These are phyloP conservation scores for Scedosporium minutisporum DNA, from an alignment of 2,329 filamentous ascomycete species.

Conservation along the genomic window DNA sequence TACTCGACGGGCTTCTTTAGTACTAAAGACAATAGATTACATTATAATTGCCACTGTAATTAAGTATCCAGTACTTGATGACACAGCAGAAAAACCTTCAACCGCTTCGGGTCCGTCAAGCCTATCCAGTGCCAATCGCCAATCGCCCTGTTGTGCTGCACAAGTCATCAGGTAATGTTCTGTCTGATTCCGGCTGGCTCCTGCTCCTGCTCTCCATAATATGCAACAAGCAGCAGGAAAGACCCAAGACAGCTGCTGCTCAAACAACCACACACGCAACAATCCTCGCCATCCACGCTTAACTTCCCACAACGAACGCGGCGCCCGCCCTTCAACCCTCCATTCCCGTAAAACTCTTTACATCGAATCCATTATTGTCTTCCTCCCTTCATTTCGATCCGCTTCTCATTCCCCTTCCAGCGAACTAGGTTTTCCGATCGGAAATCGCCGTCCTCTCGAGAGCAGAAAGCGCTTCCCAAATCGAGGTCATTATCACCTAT, in stretches of 20 bases:
- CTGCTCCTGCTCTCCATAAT: background rate
- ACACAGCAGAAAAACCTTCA: background rate
- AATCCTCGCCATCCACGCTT: background rate
- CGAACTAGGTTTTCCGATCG: background rate
- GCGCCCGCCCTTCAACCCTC: background rate
- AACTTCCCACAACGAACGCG: background rate
- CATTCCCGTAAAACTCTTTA: background rate
- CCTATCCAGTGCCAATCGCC: background rate
- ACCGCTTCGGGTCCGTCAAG: no score
- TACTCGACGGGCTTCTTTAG: no score
- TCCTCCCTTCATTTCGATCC: background rate
- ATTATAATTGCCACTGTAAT: background rate
- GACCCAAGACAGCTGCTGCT: background rate
- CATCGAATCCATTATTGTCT: background rate
- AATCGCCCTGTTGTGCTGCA: constrained; percentile 1
- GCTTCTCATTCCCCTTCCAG: background rate
- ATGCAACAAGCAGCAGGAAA: constrained; percentile 2
- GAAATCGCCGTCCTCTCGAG: background rate
- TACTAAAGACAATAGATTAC: no score
- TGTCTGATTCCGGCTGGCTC: background rate
- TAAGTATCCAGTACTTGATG: background rate
- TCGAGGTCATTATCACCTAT: background rate
- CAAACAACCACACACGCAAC: constrained; percentile 3
- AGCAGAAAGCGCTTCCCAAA: background rate
- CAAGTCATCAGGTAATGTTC: constrained; percentile 6